Evolutionary conservation across 768 basidiomycete genomes (phyloP), one percentile per base, ranked within the genome.

Genomic region (Mycena filopes): DNA sequence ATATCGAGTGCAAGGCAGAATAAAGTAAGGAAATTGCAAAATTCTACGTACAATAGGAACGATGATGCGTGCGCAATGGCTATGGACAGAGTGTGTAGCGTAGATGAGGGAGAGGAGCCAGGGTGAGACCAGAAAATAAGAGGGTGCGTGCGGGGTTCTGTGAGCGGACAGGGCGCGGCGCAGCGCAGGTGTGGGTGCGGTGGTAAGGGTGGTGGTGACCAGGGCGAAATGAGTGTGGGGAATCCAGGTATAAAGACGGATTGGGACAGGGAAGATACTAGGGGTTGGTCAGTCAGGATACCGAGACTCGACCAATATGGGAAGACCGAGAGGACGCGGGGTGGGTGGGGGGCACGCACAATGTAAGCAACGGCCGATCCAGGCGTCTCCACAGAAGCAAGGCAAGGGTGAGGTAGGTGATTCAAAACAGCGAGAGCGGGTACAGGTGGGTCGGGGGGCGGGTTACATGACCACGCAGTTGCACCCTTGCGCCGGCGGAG

Each of bases 401-500:
- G 65, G n/a, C 28, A 47, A 42, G 38, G n/a, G 45, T 28, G 50
- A 56, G 23, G 42, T 46, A 25, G 51, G 48, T 20, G 25, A 40
- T 38, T 45, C 25, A 57, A 53, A 59, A 42, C 38, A 57, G 55
- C 46, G 42, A 49, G 41, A 45, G 50, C 26, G 61, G 23, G 28
- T 36, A 51, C 18, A 40, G 47, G 40, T 6, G 55, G 46, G 29
- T 12, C 47, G 29, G 47, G 57, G 11, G 55, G 56, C 29, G 28
- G 29, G 76, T 87, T 82, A 91, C 91, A 92, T 92, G 74, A 92
- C 80, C 55, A 84, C 75, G 75, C 91, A 92, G 73, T 82, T 86
- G 82, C 91, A 92, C 31, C 90, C 88, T 72, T 87, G 82, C 53
- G 88, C 85, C 73, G 89, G 92, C 54, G 94, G 92, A 59, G 93